phyloP scores from a whole-genome alignment of 2,329 filamentous ascomycete species.

The Phialocephala subalpina region DNA sequence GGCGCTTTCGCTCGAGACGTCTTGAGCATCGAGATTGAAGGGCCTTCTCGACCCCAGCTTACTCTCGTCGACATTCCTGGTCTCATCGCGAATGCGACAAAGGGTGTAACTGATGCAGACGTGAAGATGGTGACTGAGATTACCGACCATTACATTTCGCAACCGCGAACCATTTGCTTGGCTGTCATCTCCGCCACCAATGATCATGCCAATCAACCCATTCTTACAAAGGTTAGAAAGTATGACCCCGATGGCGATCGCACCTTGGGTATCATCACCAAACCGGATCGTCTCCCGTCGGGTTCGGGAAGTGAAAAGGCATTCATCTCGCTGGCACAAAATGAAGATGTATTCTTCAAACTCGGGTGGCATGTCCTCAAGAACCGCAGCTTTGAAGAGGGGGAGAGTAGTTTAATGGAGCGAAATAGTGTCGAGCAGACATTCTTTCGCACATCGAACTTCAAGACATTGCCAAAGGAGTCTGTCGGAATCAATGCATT shows the following conservation, averaged over 20 bases:
- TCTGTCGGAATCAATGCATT: constrained; percentile 36
- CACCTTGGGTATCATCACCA: constrained; percentile 56
- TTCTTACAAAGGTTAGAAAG: constrained; percentile 47
- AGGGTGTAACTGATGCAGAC: constrained; percentile 34
- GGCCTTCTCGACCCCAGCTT: constrained; percentile 33
- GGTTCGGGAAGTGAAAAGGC: constrained; percentile 46
- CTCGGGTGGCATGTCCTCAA: constrained; percentile 58
- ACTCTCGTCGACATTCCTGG: constrained; percentile 45
- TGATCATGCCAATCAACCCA: constrained; percentile 50
- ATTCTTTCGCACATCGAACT: constrained; percentile 40
- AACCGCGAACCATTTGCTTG: constrained; percentile 52
- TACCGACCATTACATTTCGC: constrained; percentile 48
- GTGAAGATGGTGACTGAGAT: constrained; percentile 38
- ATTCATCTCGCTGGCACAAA: constrained; percentile 48
- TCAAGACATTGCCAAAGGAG: constrained; percentile 34
- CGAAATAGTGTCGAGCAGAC: constrained; percentile 32
- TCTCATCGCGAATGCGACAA: constrained; percentile 36
- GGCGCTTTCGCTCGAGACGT: no score
- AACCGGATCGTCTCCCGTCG: constrained; percentile 49
- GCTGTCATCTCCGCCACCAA: constrained; percentile 54
- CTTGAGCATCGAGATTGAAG: constrained; percentile 34
- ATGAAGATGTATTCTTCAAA: constrained; percentile 49
- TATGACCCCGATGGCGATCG: constrained; percentile 45
- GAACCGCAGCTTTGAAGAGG: constrained; percentile 51
- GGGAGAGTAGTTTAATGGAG: constrained; percentile 39